Conservation (phyloP, 2,329 filamentous ascomycete genomes). For the Penicillium sp. region DNA sequence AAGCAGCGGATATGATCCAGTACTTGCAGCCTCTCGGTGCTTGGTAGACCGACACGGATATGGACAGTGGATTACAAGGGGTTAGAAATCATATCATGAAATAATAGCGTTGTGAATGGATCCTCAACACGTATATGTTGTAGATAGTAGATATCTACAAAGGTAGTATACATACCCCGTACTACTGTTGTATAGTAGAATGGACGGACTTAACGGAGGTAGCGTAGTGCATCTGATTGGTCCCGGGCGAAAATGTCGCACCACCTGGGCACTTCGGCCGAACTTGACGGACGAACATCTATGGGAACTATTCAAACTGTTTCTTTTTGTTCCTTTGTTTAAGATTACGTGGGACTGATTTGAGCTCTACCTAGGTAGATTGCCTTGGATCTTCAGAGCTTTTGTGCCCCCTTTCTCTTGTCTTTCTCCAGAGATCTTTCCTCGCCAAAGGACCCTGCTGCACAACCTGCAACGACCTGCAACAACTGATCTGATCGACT, state of each 20-base stretch:
- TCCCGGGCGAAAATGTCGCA: not conserved
- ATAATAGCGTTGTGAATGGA: not conserved
- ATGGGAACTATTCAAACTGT: not conserved
- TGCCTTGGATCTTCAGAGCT: not conserved
- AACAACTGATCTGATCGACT: not conserved
- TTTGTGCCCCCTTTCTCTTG: not conserved
- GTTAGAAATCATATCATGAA: not conserved
- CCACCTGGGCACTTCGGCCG: conserved; percentile 19
- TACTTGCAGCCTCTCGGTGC: not conserved
- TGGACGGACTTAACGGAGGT: not conserved
- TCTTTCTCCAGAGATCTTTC: not conserved
- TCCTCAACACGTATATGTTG: not conserved
- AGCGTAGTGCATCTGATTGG: not conserved
- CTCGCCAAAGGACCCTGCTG: not conserved
- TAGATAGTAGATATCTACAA: not conserved
- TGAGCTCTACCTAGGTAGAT: not conserved
- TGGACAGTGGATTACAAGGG: not conserved
- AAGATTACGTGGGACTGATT: not conserved
- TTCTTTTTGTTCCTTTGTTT: not conserved
- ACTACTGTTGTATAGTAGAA: not conserved
- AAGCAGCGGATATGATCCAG: conserved; percentile 26
- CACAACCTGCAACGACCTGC: not conserved
- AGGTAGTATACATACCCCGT: not conserved
- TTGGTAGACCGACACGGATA: not conserved
- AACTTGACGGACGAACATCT: conserved; percentile 21